Base-by-base conservation (phyloP, 108 stramenopile genomes). In the Cylindrotheca closterium region DNA sequence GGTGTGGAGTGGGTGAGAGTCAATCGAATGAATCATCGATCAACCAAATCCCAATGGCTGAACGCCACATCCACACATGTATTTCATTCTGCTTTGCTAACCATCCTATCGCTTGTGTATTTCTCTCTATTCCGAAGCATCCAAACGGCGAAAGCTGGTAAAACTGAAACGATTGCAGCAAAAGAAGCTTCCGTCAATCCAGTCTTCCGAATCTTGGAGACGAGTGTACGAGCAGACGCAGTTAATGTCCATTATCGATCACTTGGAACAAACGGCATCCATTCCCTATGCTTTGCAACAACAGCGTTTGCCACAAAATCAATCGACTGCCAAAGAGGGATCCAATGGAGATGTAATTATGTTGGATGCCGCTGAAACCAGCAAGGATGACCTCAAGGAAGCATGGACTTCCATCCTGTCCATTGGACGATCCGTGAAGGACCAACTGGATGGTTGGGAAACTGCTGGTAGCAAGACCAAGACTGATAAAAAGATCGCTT, bases 361-460 rank as follows among this genome's bases (percentile, higher is more conserved):
- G 2, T 3, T 45, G 37, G 37, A 60, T 58, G 31, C 28, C 17
- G 29, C 28, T 30, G 29, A 55, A n/a, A 50, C 32, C 1, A 69
- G 53, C 30, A 47, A 30, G 10, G 62, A 75, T 19, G 67, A 68
- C 47, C 42, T 51, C 42, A 75, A 75, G 46, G 62, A 67, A 22
- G 58, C 67, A 4, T 77, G 75, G 75, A 65, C 48, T 30, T 70
- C 69, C 17, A 61, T 77, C 15, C 34, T 70, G 42, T 48, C 68
- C 1, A 58, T 31, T 25, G 75, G 69, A 18, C 59, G 58, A 68
- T 29, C 70, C 32, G 67, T 72, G 7, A 65, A 71, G 47, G 59
- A 58, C 52, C 56, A 55, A 62, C 37, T 64, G 0, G 56, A 53
- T 60, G 32, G n/a, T 15, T 42, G 56, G 32, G 32, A 21, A 32